Conservation (phyloP, 1,139 yeast genomes). For the Blastobotrys apis region DNA sequence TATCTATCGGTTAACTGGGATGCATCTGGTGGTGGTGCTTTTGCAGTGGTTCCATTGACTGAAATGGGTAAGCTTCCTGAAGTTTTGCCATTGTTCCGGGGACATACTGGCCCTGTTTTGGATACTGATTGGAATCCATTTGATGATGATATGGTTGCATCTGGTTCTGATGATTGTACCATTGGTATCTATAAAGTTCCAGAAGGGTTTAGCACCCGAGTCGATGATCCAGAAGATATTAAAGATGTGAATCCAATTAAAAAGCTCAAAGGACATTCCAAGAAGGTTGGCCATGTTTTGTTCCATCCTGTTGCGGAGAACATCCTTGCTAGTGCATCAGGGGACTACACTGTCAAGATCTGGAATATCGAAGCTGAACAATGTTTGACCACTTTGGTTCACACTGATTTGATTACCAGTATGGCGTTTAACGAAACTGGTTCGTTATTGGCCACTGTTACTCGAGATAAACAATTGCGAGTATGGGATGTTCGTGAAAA, state of each 20-base stretch:
- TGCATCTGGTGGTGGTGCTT: conserved; percentile 95
- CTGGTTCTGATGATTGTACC: conserved; percentile 90
- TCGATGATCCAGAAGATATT: conserved; percentile 52
- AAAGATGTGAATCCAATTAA: conserved; percentile 55
- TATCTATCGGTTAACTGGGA: conserved; percentile 88
- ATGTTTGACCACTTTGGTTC: conserved; percentile 68
- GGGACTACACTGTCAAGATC: conserved; percentile 83
- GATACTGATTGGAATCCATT: conserved; percentile 96
- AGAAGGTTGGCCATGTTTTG: conserved; percentile 90
- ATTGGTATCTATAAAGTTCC: conserved; percentile 87
- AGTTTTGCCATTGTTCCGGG: conserved; percentile 85
- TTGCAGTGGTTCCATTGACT: conserved; percentile 79
- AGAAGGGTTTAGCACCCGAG: conserved; percentile 64
- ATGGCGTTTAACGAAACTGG: conserved; percentile 90
- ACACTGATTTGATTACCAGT: conserved; percentile 85
- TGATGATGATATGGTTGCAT: conserved; percentile 66
- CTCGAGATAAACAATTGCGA: conserved; percentile 86
- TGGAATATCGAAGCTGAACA: conserved; percentile 84
- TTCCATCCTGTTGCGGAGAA: conserved; percentile 87
- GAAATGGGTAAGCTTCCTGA: conserved; percentile 97
- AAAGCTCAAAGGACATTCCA: conserved; percentile 74
- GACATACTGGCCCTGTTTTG: conserved; percentile 90
- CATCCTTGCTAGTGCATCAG: conserved; percentile 82
- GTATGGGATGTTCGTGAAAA: conserved; percentile 87
- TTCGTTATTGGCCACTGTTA: conserved; percentile 75